Evolutionary conservation across 2,329 filamentous ascomycete genomes (phyloP), one percentile per base, ranked within the genome.

Genomic region (Fusarium camptoceras): DNA sequence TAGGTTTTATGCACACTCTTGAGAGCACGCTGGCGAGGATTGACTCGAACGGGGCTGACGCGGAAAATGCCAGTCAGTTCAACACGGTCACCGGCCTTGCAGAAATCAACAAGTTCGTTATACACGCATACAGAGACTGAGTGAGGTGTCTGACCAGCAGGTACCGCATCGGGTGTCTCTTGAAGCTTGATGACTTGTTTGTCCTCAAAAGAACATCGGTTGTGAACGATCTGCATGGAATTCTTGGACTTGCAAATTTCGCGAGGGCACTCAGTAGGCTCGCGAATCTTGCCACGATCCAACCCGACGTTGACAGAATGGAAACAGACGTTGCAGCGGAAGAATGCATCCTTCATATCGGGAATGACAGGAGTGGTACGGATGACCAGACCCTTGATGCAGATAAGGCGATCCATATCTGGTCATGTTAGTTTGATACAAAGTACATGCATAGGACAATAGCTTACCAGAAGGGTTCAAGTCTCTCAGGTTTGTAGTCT

Each of bases 101-200:
- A 98, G 59, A 97, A 91, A 81, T 99, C 96, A 1, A 99, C 97
- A 55, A 99, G 85, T 79, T 99, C 96, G 76, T 98, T 95, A 79
- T 99, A 98, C 15, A 94, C 93, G 76, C 95, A 98, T 51, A 99
- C 89, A 1, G 95, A 98, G 27, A 99, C 96, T 0, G 95, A 97
- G 81, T 99, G 96, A 16, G 96, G 96, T 22, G 96, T 99, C 81
- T 99, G 96, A 20, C 96, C 96, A 71, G 97, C 92, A 50, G 96
- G 96, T 20, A 99, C 92, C 39, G 90, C 93, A 79, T 99, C 96
- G 0, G 96, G 96, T 0, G 96, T 99, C 81, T 99, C 96, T 81
- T 99, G 96, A 42, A 99, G 86, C 80, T 99, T 99, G 82, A 99
- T 97, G 64, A 99, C 94, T 79, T 99, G 96, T 84, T 99, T 99